phyloP scores from a whole-genome alignment of 169 alveolate genomes.

The Plasmodium gaboni region DNA sequence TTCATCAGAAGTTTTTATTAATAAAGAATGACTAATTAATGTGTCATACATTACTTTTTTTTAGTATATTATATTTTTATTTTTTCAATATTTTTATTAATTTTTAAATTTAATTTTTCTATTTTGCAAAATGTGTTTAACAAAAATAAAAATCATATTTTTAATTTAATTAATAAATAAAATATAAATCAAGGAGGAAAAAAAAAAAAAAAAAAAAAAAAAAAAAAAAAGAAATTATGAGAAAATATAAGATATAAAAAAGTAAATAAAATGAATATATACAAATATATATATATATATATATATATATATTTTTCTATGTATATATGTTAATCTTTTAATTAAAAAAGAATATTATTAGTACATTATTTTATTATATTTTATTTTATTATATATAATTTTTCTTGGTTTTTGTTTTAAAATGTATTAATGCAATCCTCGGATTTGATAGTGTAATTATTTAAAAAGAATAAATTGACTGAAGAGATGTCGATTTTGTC shows the following conservation, averaged over 20 bases:
- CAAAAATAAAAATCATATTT: constrained; percentile 2
- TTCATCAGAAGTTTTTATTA: background rate
- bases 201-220: constrained; percentile 16
- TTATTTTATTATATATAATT: no score
- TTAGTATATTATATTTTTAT: constrained; percentile 8
- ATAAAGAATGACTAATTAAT: background rate
- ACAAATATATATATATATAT: no score
- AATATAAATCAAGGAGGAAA: background rate
- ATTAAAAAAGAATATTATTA: no score
- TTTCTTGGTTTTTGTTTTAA: background rate
- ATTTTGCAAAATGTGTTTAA: constrained; percentile 2
- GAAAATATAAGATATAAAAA: background rate
- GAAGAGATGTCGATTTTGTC: constrained; percentile 31
- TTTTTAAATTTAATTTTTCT: constrained; percentile 9
- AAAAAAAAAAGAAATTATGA: background rate
- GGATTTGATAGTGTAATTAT: constrained; percentile 31
- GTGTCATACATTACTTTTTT: constrained; percentile 1
- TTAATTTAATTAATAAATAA: constrained; percentile 1
- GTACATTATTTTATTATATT: no score
- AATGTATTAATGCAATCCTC: constrained; percentile 13
- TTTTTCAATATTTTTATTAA: background rate
- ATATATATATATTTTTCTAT: no score
- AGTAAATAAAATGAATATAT: no score
- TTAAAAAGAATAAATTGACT: constrained; percentile 24
- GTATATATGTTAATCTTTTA: no score